Evolutionary conservation across 2,329 filamentous ascomycete species (phyloP).

Genomic region (Colletotrichum sp.): DNA sequence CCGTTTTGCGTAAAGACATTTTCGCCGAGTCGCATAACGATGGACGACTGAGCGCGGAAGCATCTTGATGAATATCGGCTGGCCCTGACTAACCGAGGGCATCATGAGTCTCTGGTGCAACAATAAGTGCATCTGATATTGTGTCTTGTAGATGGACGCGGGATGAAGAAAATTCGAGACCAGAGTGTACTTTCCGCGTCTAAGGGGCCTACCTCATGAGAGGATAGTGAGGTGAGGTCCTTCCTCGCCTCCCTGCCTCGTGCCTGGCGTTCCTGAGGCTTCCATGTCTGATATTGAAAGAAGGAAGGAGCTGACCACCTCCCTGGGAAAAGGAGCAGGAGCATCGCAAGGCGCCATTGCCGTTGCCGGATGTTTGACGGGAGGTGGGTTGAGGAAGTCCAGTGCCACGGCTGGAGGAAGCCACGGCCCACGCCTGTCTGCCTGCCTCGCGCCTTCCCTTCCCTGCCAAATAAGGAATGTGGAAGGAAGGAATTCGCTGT

Average conservation of each 20-base stretch:
- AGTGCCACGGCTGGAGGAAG: neutral
- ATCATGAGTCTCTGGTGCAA: neutral
- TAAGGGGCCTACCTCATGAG: neutral
- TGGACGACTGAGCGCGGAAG: neutral
- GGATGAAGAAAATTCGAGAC: neutral
- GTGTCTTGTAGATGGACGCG: neutral
- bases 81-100: neutral
- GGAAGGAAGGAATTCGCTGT: neutral
- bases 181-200: neutral
- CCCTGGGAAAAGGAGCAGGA: neutral
- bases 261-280: neutral
- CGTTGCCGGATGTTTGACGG: neutral
- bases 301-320: neutral
- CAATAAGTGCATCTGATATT: neutral
- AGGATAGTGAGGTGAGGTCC: neutral
- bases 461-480: neutral
- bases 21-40: neutral
- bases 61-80: neutral
- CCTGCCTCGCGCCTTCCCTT: neutral
- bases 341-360: neutral
- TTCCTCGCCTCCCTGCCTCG: neutral
- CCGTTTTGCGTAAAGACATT: neutral
- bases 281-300: neutral
- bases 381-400: neutral
- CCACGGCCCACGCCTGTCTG: neutral